A percentile compares a stretch with the other conserved stretches of the same genome.
Conservation (phyloP, 306 rosid species). For the Alnus rubra region DNA sequence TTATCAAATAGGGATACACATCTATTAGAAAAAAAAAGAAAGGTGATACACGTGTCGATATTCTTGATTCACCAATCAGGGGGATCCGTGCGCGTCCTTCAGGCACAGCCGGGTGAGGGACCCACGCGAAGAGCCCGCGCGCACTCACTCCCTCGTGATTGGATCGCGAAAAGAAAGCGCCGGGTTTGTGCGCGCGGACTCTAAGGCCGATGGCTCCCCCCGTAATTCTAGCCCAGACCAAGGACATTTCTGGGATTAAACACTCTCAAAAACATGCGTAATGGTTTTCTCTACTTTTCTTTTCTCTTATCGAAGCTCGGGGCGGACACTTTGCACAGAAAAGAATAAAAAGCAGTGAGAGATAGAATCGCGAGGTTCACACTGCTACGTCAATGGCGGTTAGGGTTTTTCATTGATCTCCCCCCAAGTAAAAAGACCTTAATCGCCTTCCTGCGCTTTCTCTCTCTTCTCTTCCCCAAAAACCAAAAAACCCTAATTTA, state of each 20-base stretch:
- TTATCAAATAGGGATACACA: too few relatives aligned
- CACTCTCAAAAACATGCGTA: slow-evolving; percentile 19
- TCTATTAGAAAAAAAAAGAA: too few relatives aligned
- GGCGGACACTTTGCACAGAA: slow-evolving; percentile 41
- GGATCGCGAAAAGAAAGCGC: slow-evolving; percentile 34
- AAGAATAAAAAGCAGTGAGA: slow-evolving; percentile 30
- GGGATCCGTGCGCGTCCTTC: slow-evolving; percentile 19
- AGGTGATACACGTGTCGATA: slow-evolving; percentile 20
- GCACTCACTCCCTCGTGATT: slow-evolving; percentile 29
- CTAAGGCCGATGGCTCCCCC: slow-evolving; percentile 23
- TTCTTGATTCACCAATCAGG: slow-evolving; percentile 16
- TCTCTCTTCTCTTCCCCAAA: slow-evolving; percentile 39
- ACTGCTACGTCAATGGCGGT: slow-evolving; percentile 64
- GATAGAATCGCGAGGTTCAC: slow-evolving; percentile 32
- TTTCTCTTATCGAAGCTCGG: slow-evolving; percentile 45
- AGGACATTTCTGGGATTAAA: slow-evolving; percentile 38
- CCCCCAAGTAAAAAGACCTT: slow-evolving; percentile 24
- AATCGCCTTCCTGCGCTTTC: slow-evolving; percentile 35
- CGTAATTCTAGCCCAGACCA: slow-evolving; percentile 14
- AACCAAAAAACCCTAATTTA: slow-evolving; percentile 59
- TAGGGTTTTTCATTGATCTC: slow-evolving; percentile 76
- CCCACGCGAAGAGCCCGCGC: slow-evolving; percentile 3
- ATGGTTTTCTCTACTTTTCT: slow-evolving; percentile 31
- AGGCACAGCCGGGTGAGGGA: slow-evolving; percentile 24
- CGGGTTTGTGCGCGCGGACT: slow-evolving; percentile 30